Evolutionary conservation across 129 eudicot genomes (phyloP), one percentile per base, ranked within the genome.

Genomic region (Tagetes erecta): DNA sequence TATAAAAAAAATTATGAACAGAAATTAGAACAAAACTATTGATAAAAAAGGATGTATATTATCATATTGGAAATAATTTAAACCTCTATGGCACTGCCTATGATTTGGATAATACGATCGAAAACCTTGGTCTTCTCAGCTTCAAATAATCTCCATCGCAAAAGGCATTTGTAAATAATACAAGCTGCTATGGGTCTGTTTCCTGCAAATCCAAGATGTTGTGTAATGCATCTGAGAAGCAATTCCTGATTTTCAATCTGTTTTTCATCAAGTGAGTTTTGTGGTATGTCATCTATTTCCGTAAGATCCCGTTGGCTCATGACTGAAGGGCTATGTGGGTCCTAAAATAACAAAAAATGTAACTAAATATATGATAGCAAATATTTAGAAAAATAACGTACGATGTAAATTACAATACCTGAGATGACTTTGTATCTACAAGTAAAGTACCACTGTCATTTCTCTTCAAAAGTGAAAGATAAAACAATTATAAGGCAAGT

Each of bases 91-190:
- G 89, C 93, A 75, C 88, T 91, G 73, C 97, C 97, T 20, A 94
- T 83, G n/a, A 91, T 88, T 59, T 94, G 98, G 67, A 90, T 94
- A 60, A 94, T 90, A 37, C 91, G 81, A 68, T 94, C 97, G 79
- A 94, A 94, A 38, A 94, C 87, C 78, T 79, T 85, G 8, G 98
- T 94, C 44, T 94, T 62, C 79, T 94, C 98, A 64, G 88, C 98
- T 85, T 94, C 98, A 73, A 94, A 94, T 62, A 96, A 90, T 90
- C 98, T 82, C 98, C 98, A 94, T 12, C 90, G 98, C 42, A 90
- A 72, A 71, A 94, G 98, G 81, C 97, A 90, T 69, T 94, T 94
- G 80, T 90, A 94, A 44, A 94, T 94, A 46, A 94, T 83, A 72
- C 99, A 91, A 58, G 96, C 99, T 46, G 96, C 96, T 31, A 91